Conservation (phyloP, 331 rosid genomes). For the Acacia pycnantha region DNA sequence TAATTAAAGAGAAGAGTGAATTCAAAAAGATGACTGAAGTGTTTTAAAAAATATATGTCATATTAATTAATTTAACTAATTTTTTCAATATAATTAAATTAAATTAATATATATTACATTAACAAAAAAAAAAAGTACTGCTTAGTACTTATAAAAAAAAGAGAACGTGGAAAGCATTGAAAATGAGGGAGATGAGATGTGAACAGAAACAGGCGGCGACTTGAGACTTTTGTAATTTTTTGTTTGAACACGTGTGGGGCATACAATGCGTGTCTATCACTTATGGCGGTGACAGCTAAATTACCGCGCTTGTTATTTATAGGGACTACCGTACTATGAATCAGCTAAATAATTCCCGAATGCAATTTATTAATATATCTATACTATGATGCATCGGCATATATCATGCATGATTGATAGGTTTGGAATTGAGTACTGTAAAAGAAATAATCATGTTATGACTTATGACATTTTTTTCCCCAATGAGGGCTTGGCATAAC, state of each 20-base stretch:
- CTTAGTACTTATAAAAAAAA: background rate
- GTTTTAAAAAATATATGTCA: no score
- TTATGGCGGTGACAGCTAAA: background rate
- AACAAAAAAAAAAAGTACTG: no score
- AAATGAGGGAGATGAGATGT: background rate
- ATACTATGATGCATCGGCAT: background rate
- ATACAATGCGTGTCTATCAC: no score
- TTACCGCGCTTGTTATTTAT: background rate
- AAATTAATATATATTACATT: no score
- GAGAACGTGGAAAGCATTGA: background rate
- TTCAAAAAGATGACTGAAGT: accelerated
- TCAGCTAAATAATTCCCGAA: no score
- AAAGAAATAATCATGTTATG: background rate
- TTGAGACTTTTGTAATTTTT: no score
- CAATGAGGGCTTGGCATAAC: no score
- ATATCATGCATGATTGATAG: background rate
- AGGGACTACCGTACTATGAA: no score
- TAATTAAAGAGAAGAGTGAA: no score
- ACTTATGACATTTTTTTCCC: background rate
- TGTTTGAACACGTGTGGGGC: no score
- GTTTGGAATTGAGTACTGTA: background rate
- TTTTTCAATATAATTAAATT: no score
- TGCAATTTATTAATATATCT: background rate
- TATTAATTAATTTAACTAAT: no score
- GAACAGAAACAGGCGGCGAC: background rate